phyloP scores from a whole-genome alignment of 1,139 yeast species.

The Magnusiomyces suaveolens region DNA sequence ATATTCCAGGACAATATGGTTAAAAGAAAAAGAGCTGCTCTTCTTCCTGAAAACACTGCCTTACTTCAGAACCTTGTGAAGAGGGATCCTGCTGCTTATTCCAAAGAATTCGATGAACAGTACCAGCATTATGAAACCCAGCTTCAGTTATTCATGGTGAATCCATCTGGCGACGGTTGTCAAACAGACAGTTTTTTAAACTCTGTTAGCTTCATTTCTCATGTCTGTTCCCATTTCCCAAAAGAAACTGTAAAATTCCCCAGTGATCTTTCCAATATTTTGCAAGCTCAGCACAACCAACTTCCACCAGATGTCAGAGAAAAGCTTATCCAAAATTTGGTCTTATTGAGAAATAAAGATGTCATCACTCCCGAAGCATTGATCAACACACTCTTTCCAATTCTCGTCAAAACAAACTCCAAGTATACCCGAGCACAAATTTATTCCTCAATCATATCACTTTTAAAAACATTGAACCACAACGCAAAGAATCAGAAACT shows the following conservation, averaged over 20 bases:
- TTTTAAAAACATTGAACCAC: slow-evolving; percentile 72
- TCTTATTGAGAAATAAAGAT: slow-evolving; percentile 81
- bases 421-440: slow-evolving; percentile 76
- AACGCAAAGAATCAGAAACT: slow-evolving; percentile 80
- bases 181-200: slow-evolving; percentile 64
- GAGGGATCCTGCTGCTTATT: slow-evolving; percentile 84
- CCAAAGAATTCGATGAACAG: slow-evolving; percentile 88
- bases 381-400: slow-evolving; percentile 81
- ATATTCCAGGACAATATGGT: slow-evolving; percentile 43
- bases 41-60: slow-evolving; percentile 84
- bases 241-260: slow-evolving; percentile 82
- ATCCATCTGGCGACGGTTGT: slow-evolving; percentile 44
- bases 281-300: slow-evolving; percentile 67
- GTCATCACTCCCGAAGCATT: slow-evolving; percentile 71
- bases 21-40: slow-evolving; percentile 81
- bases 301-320: slow-evolving; percentile 80
- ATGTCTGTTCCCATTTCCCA: slow-evolving; percentile 84
- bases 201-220: slow-evolving; percentile 80
- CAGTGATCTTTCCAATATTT: slow-evolving; percentile 57
- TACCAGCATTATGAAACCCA: slow-evolving; percentile 85
- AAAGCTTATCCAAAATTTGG: slow-evolving; percentile 79
- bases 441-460: slow-evolving; percentile 64
- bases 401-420: slow-evolving; percentile 61
- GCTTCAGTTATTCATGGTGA: slow-evolving; percentile 70
- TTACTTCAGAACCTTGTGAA: slow-evolving; percentile 83